Percentiles rank a stretch among this genome's conserved stretches.
Conservation (phyloP, 2,329 filamentous ascomycete genomes). For the Fusarium oxysporum region DNA sequence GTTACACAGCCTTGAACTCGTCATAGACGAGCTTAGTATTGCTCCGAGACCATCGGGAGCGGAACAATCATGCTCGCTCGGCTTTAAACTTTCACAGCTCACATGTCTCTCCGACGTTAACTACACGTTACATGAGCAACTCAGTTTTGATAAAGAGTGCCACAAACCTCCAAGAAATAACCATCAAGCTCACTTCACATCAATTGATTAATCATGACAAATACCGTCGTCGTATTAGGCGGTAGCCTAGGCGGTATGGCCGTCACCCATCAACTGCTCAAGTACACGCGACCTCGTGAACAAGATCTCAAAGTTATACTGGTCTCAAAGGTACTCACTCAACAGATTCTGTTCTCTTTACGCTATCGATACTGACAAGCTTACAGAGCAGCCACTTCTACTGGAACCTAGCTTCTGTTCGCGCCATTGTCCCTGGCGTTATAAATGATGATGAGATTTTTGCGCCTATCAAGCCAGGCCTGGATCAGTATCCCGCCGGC, state of each 20-base stretch:
- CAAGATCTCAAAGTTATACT: slow-evolving; percentile 65
- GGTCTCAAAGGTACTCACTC: slow-evolving; percentile 61
- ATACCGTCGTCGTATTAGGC: slow-evolving; percentile 66
- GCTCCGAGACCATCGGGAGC: slow-evolving; percentile 22
- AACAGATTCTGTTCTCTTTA: neutral
- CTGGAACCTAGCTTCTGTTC: slow-evolving; percentile 68
- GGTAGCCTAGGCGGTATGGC: slow-evolving; percentile 66
- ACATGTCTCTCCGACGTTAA: neutral
- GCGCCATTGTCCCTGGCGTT: slow-evolving; percentile 64
- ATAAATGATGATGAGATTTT: slow-evolving; percentile 63
- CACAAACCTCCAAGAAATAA: neutral
- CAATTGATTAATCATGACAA: slow-evolving; percentile 53
- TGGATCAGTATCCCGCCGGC: slow-evolving; percentile 61
- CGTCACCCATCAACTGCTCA: slow-evolving; percentile 65
- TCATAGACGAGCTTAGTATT: slow-evolving; percentile 27
- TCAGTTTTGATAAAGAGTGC: neutral
- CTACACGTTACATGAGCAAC: neutral
- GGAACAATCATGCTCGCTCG: slow-evolving; percentile 13
- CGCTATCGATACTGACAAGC: neutral
- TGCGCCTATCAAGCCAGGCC: slow-evolving; percentile 61
- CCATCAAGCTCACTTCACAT: neutral
- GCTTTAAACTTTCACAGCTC: slow-evolving; percentile 7
- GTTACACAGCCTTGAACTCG: slow-evolving; percentile 26
- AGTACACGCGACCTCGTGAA: slow-evolving; percentile 59
- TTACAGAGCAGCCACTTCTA: slow-evolving; percentile 66